Evolutionary conservation across 2,329 filamentous ascomycete species (phyloP), one percentile per base, ranked within the genome.

Genomic region (Fusarium verticillioides): DNA sequence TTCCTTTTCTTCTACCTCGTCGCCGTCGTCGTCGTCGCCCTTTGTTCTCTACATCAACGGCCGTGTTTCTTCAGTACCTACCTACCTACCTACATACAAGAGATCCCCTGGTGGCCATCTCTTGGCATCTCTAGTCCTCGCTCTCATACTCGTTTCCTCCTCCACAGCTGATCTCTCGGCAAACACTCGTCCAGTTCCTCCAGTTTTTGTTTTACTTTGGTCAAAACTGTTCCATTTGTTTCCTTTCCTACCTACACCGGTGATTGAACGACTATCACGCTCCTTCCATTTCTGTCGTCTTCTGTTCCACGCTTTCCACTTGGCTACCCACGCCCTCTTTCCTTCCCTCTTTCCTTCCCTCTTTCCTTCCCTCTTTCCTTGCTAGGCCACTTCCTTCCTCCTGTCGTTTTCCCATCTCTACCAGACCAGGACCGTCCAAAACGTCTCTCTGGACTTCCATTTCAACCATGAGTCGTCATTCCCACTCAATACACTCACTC

Each of bases 381-480:
- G 19, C 36, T 26, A 5, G 28, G 32, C 7, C 54, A 44, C 63
- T 36, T 69, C 59, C 61, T 60, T 69, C 54, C 62, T 50, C 32
- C 32, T 13, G 32, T 34, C 60, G 46, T 40, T 44, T 54, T 52
- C 42, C 44, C 50, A 60, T 40, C 39, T 18, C 47, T 28, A 34
- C 23, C 16, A 56, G 40, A n/a, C 15, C 42, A n/a, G 18, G 15
- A 44, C 21, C 26, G 60, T 30, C 62, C 60, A 52, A 47, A 59
- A 49, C n/a, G 44, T 39, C 47, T 66, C 47, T 63, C 47, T 23
- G 12, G 39, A 47, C 54, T 26, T 53, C 40, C 40, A 39, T 26
- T 53, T 43, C 42, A 37, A 72, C 78, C 74, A 87, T 87, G 85
- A 82, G 81, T 72, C 80, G 79, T 65, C 79, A 82, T 75, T 80